Percentiles rank a stretch among this genome's conserved stretches.
Conservation (phyloP, 805 yeast species). For the Clavispora santaluciae region DNA sequence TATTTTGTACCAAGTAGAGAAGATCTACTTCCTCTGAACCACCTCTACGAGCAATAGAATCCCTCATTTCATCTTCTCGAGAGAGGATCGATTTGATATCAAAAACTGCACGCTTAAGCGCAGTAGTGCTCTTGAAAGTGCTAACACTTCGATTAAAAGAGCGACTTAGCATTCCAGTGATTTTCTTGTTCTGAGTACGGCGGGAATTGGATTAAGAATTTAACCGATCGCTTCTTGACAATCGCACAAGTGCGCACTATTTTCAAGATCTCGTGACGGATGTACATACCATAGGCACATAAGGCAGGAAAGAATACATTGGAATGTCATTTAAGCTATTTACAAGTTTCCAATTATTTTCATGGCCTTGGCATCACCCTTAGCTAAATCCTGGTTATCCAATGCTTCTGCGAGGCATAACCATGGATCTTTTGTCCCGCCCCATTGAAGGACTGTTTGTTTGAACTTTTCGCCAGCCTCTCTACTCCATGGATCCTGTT, state of each 20-base stretch:
- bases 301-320: no score
- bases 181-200: no score
- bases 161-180: not conserved
- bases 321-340: no score
- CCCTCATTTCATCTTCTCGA: conserved; percentile 17
- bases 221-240: no score
- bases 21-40: conserved; percentile 17
- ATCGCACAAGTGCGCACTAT: no score
- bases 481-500: conserved; percentile 62
- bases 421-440: conserved; percentile 92
- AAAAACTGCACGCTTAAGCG: conserved; percentile 12
- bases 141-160: conserved; percentile 1
- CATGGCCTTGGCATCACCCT: conserved; percentile 76
- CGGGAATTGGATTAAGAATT: no score
- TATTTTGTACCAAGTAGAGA: conserved; percentile 21
- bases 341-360: conserved; percentile 22
- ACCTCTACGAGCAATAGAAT: conserved; percentile 27
- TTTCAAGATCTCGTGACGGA: no score
- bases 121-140: conserved; percentile 15
- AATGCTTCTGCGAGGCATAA: conserved; percentile 73
- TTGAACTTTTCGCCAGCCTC: conserved; percentile 73
- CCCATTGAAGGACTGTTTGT: conserved; percentile 77
- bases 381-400: conserved; percentile 52
- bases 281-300: no score
- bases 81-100: conserved; percentile 12